Evolutionary conservation across 441 rosid species (phyloP), one percentile per base, ranked within the genome.

Genomic region (Omphalea diandra): DNA sequence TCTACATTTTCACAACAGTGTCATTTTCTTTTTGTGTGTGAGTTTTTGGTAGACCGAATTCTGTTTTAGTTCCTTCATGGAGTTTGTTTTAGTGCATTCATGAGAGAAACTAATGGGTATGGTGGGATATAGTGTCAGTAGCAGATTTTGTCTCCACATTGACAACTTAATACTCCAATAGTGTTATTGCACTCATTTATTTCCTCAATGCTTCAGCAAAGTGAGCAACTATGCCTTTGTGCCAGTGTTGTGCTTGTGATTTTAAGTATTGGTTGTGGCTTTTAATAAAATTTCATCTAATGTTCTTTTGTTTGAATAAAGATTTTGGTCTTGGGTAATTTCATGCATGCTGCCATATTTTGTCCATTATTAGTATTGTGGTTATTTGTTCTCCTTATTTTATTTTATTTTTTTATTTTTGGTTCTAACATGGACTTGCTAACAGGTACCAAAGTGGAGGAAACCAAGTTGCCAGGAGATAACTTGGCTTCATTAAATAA

Each of bases 381-480:
- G 2, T 9, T 27, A 3, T 47, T 18, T 20, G 7, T 35, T 32
- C 35, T 1, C 22, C 4, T 27, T 43, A 2, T 29, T 4, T 18
- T 29, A 0, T 29, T 27, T 44, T 22, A 17, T 14, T 14, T 36
- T 54, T 41, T 12, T 26, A 22, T 3, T 7, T 26, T 46, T 24
- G 3, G 18, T 69, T 57, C 55, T 20, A 64, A 24, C 26, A 53
- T 67, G 1, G 53, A 52, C 11, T 10, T 59, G 54, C 43, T 20
- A 26, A 54, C 81, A 83, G 92, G 88, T 60, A 53, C 70, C 32
- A 83, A 80, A 65, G 68, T 31, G 3, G 97, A 84, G 54, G 88
- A 84, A 75, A 15, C 73, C 27, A 84, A 82, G 66, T 53, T 50
- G 7, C 74, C 74, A 12, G 90, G 87, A 18, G 85, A 87, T 70